Conservation (phyloP, 2,329 filamentous ascomycete genomes). For the Microsporum canis region DNA sequence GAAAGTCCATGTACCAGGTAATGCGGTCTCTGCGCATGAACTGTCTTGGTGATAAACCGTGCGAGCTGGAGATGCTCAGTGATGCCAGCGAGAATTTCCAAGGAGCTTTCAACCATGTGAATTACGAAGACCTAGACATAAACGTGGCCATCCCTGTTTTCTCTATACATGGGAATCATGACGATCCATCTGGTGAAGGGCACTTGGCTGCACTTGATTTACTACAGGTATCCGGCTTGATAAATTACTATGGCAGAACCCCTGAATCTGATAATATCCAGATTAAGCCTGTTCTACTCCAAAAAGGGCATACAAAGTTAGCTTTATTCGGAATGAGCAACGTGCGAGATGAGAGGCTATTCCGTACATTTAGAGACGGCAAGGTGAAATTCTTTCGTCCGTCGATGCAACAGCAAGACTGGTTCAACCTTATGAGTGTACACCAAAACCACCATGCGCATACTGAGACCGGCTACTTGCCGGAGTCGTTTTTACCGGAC, state of each 20-base stretch:
- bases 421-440: slow-evolving; percentile 91
- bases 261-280: slow-evolving; percentile 89
- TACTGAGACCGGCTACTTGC: slow-evolving; percentile 84
- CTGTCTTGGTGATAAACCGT: slow-evolving; percentile 89
- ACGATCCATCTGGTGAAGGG: slow-evolving; percentile 93
- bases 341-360: slow-evolving; percentile 87
- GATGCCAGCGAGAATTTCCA: slow-evolving; percentile 87
- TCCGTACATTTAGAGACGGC: slow-evolving; percentile 82
- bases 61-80: slow-evolving; percentile 86
- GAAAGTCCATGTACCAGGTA: slow-evolving; percentile 93
- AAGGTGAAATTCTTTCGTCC: slow-evolving; percentile 92
- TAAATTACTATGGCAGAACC: slow-evolving; percentile 93
- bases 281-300: slow-evolving; percentile 79
- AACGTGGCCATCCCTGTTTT: slow-evolving; percentile 96
- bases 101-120: slow-evolving; percentile 82
- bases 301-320: slow-evolving; percentile 86
- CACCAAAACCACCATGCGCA: slow-evolving; percentile 95
- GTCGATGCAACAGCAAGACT: slow-evolving; percentile 66
- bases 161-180: slow-evolving; percentile 96
- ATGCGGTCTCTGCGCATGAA: slow-evolving; percentile 91
- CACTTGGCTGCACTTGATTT: slow-evolving; percentile 85
- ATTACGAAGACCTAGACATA: slow-evolving; percentile 95
- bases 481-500: slow-evolving; percentile 81
- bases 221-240: slow-evolving; percentile 75
- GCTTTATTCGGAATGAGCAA: slow-evolving; percentile 93